Base-by-base conservation (phyloP, 2,329 filamentous ascomycete species). In the Dothistroma septosporum region DNA sequence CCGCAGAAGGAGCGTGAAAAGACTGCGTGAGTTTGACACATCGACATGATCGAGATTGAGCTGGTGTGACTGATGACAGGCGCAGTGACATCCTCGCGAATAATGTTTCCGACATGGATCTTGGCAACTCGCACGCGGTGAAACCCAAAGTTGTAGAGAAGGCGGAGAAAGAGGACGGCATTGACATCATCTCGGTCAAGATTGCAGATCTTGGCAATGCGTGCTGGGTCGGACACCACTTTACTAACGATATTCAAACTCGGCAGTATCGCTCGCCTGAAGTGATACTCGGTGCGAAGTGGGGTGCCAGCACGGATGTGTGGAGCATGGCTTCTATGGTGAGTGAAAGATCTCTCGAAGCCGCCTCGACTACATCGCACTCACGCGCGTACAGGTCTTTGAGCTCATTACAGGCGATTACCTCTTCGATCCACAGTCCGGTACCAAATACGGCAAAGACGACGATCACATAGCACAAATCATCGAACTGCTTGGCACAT, bases 301-400 rank as follows among this genome's bases (percentile, higher is more conserved):
- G 94, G 94, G 94, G 94, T 68, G 94, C 94, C n/a, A 97, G 93
- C 74, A 97, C 94, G 1, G 94, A 99, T 77, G 90, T 97, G 8
- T 99, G 94, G 94, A 97, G 93, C 78, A 99, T 99, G 94, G 92
- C 94, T 61, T 90, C 90, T 68, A 99, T 99, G 94, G 94, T 97
- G 83, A 70, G 86, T 35, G 47, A 57, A 32, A 28, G 41, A 53
- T 37, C 35, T 32, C 52, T 24, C n/a, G n/a, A 14, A 49, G 37
- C 24, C 22, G 14, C 14, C 16, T 48, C 19, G 24, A 14, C 31
- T n/a, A 21, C 16, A 16, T 53, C 33, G 32, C 33, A 46, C 63
- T 66, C 53, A 58, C 67, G 55, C 35, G 31, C 19, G n/a, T 46
- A 9, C 72, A 97, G 93, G 89, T 93, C 16, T 99, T 99, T 69